A percentile compares a stretch with the other conserved stretches of the same genome.
These are phyloP conservation scores for Lactarius tabidus DNA, from an alignment of 768 basidiomycete species.

Conservation along the genomic window DNA sequence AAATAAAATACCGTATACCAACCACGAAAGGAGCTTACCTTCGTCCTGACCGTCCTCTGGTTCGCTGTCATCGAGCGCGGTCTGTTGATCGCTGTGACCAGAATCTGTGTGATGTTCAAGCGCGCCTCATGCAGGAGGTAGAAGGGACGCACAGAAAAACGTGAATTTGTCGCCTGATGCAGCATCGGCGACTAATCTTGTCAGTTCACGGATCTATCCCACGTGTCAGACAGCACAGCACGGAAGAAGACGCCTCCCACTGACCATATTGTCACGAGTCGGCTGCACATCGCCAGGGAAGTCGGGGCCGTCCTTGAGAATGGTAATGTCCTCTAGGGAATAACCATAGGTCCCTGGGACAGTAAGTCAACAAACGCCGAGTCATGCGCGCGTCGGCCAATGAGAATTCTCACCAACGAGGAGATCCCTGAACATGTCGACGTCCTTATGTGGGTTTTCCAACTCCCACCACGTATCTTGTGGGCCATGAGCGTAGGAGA, in stretches of 20 bases:
- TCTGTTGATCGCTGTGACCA: conserved; percentile 29
- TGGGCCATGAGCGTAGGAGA: not conserved
- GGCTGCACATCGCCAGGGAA: conserved; percentile 9
- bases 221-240: not conserved
- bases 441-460: conserved; percentile 16
- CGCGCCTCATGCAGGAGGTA: too few relatives aligned
- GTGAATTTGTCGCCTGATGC: conserved; percentile 27
- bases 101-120: conserved; percentile 20
- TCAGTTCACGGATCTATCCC: conserved; percentile 16
- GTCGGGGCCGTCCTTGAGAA: conserved; percentile 19
- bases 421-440: conserved; percentile 9
- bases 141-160: conserved; percentile 28
- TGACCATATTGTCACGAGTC: conserved; percentile 24
- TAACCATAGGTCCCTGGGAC: conserved; percentile 18
- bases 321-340: conserved; percentile 15
- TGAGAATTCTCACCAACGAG: conserved; percentile 7
- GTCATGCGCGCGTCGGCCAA: not conserved
- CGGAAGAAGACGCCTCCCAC: not conserved
- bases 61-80: not conserved
- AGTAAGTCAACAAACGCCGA: not conserved
- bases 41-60: conserved; percentile 30
- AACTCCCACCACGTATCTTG: conserved; percentile 7
- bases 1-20: not conserved
- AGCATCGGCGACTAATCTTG: conserved; percentile 23
- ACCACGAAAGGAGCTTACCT: conserved; percentile 9